Evolutionary conservation across 371 early-diverging fungal genomes (phyloP), one percentile per base, ranked within the genome.

Genomic region (Lichtheimia ramosa): DNA sequence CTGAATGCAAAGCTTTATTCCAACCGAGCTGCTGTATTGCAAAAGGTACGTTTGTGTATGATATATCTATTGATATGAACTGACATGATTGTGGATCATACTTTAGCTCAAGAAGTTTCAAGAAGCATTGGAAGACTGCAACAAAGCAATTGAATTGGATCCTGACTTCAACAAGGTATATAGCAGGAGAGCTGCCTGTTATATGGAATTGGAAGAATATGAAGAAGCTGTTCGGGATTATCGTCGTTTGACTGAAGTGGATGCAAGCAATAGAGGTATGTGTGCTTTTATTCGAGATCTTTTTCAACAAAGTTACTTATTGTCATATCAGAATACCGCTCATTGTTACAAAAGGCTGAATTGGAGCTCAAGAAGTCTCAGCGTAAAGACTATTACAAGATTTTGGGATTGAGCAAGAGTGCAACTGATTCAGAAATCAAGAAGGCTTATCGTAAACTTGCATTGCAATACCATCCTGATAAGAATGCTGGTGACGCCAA

Each of bases 341-440:
- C 75, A 16, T 68, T 84, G 40, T 74, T 86, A 41, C 82, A 86
- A 51, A 75, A 84, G 52, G 89, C 94, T 20, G 90, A 92, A 70
- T 77, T 82, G n/a, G 88, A 86, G 61, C 71, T 86, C 34, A 83
- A 84, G 66, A 87, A 88, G 71, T 91, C 95, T 41, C 80, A 86
- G 70, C 86, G 89, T 46, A 91, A 89, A 61, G 94, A 97, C 63
- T 96, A 95, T 66, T 97, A 96, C 86, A 93, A 96, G 80, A 83
- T 96, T 13, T 82, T 99, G 25, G 96, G 92, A 3, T 83, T 99
- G 6, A 43, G 82, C n/a, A 85, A 89, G 57, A 81, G 87, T 40
- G 96, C 96, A 2, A 63, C 86, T 2, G 88, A 87, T 34, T 69
- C 86, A 3, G 96, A 97, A 56, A 95, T 99, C 75, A 95, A 94